Base-by-base conservation (phyloP, 2,329 filamentous ascomycete species). In the Hymenotorrendiella dingleyae region DNA sequence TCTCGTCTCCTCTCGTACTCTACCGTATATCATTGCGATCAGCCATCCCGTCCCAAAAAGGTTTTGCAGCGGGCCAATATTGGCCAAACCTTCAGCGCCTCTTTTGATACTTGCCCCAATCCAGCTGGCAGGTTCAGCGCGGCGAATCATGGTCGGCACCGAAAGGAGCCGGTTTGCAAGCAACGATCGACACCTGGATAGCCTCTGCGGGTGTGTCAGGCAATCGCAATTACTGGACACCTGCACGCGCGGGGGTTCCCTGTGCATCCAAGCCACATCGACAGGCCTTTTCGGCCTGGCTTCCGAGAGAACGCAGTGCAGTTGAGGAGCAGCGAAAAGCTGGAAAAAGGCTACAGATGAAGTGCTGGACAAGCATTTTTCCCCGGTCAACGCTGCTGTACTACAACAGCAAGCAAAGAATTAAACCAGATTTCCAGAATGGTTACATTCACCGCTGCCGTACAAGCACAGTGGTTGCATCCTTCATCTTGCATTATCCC, bases 161-260 rank as follows among this genome's bases (percentile, higher is more conserved):
- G 35, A 48, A 46, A 42, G 50, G 48, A 36, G 35, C 42, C 39
- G 43, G 20, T 16, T 30, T 45, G 46, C 24, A 46, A 42, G 41
- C 19, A 42, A 42, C 45, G 52, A 54, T 54, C 52, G 50, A 53
- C 52, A 39, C 48, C 34, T 53, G 52, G 52, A 44, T 51, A 38
- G 27, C 22, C 29, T 45, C 29, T 24, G 47, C 52, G 52, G 52
- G 48, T 50, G 48, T 52, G 46, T 52, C 50, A 51, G 47, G 45
- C 50, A 39, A 54, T 52, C 39, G 28, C 45, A 34, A 27, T 34
- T 29, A 43, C 28, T 47, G 34, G 38, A 23, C 32, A 12, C 14
- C 23, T 43, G 45, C 39, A 43, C 21, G 10, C 16, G 14, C 34
- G 30, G 34, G 43, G 47, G 37, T 6, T 21, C 40, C 37, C 11